Percentiles rank a stretch among this genome's conserved stretches.
Conservation (phyloP, 495 filamentous ascomycete genomes). For the Podospora comata region DNA sequence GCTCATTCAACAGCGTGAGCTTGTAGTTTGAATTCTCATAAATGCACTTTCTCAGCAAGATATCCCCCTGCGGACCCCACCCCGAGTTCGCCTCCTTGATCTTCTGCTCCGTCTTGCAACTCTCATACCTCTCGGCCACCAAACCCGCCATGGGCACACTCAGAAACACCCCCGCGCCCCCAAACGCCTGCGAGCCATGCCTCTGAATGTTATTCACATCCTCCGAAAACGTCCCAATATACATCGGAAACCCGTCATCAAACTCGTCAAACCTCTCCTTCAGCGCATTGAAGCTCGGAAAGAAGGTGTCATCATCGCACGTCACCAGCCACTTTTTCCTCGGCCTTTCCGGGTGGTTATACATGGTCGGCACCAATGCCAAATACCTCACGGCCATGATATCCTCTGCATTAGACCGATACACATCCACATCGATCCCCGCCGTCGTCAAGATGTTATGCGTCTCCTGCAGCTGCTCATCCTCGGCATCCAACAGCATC, state of each 20-base stretch:
- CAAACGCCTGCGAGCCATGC: constrained; percentile 68
- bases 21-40: constrained; percentile 59
- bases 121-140: constrained; percentile 56
- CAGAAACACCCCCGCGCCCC: constrained; percentile 70
- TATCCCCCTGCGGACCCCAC: constrained; percentile 59
- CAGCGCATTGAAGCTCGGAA: constrained; percentile 62
- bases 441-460: constrained; percentile 41
- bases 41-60: constrained; percentile 65
- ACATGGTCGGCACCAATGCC: constrained; percentile 54
- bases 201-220: constrained; percentile 64
- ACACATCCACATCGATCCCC: constrained; percentile 62
- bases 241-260: constrained; percentile 55
- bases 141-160: constrained; percentile 59
- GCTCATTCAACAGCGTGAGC: constrained; percentile 58
- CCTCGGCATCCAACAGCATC: constrained; percentile 42
- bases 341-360: constrained; percentile 47
- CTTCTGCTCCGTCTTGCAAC: constrained; percentile 51
- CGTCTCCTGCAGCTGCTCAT: constrained; percentile 42
- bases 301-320: constrained; percentile 74
- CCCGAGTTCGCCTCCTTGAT: constrained; percentile 51
- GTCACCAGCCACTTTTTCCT: constrained; percentile 64
- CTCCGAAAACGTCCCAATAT: constrained; percentile 68
- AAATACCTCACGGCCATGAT: constrained; percentile 57
- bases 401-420: constrained; percentile 56
- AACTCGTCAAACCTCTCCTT: constrained; percentile 48